phyloP scores from a whole-genome alignment of 371 early-diverging fungal species.

The Apophysomyces sp. region DNA sequence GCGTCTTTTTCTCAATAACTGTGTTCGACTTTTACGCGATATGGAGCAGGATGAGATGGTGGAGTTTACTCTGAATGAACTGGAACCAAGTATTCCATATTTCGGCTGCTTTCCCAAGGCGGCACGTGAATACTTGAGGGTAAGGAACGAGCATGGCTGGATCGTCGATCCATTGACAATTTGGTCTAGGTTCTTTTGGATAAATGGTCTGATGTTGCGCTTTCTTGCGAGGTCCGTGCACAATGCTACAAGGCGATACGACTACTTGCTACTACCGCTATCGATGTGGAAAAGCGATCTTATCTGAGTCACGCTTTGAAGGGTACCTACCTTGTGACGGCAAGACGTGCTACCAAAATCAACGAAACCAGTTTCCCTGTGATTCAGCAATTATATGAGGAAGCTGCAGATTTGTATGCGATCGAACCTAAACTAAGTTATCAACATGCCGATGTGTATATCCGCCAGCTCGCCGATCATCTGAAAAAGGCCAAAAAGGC shows the following conservation, averaged over 20 bases:
- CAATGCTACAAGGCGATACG: slow-evolving; percentile 47
- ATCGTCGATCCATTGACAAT: not conserved
- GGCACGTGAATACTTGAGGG: slow-evolving; percentile 77
- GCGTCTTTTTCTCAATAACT: slow-evolving; percentile 73
- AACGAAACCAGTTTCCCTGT: slow-evolving; percentile 69
- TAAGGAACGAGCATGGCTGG: slow-evolving; percentile 16
- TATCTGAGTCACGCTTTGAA: slow-evolving; percentile 57
- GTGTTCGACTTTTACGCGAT: slow-evolving; percentile 73
- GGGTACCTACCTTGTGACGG: slow-evolving; percentile 80
- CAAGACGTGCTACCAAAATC: slow-evolving; percentile 71
- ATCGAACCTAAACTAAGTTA: slow-evolving; percentile 71
- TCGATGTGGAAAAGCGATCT: slow-evolving; percentile 31
- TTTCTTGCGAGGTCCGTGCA: slow-evolving; percentile 65
- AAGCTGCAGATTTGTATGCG: slow-evolving; percentile 84
- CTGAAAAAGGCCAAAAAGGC: slow-evolving; percentile 81
- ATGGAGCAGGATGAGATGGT: slow-evolving; percentile 80
- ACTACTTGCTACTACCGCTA: slow-evolving; percentile 27
- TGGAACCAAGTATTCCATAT: slow-evolving; percentile 71
- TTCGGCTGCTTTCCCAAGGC: slow-evolving; percentile 84
- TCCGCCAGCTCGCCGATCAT: slow-evolving; percentile 88
- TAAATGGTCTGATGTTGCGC: slow-evolving; percentile 62
- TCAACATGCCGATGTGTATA: slow-evolving; percentile 86
- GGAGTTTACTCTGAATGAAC: slow-evolving; percentile 73
- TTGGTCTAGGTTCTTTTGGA: slow-evolving; percentile 47
- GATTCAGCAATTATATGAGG: slow-evolving; percentile 84